Base-by-base conservation (phyloP, 805 yeast genomes). In the Candida qinlingensis region DNA sequence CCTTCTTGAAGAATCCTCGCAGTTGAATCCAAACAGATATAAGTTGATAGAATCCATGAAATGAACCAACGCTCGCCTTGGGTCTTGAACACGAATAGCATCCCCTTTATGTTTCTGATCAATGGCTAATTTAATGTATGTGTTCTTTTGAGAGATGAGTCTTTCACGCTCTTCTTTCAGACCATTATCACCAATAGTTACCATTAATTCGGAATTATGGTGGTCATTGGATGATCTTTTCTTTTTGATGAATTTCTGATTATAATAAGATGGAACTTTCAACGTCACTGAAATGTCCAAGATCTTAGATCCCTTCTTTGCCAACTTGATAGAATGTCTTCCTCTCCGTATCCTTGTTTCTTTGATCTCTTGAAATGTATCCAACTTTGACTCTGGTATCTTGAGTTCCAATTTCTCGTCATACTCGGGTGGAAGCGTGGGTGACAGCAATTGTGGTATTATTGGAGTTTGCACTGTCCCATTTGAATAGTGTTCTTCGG, bases 81-180 rank as follows among this genome's bases (percentile, higher is more conserved):
- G 9, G 11, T 41, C 7, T 3, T 28, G 29, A 1, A n/a, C 13
- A 6, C 42, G 26, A 4, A 50, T 29, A 1, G 44, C 41, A 39
- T 59, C 62, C 4, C 55, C 64, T 28, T 43, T 45, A 39, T 58
- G 61, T 30, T 59, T 59, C 39, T 50, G 50, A n/a, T 45, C 46
- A 4, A 27, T 25, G 11, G 44, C 48, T 6, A 39, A 28, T 34
- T 35, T 31, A n/a, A 36, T 3, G 28, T 34, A 35, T 37, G 37
- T 40, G 45, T 47, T 36, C 42, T 44, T 44, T 36, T 42, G 43
- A 2, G 33, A 36, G 10, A 26, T 29, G 11, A 37, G 12, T 39
- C 45, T 13, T 19, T 33, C 27, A 12, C 37, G n/a, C 3, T 39
- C 7, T 41, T 6, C 19, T 13, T 27, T n/a, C n/a, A 27, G 1